These are phyloP conservation scores for Trichoderma hamatum DNA, from an alignment of 2,329 filamentous ascomycete species.

Conservation along the genomic window DNA sequence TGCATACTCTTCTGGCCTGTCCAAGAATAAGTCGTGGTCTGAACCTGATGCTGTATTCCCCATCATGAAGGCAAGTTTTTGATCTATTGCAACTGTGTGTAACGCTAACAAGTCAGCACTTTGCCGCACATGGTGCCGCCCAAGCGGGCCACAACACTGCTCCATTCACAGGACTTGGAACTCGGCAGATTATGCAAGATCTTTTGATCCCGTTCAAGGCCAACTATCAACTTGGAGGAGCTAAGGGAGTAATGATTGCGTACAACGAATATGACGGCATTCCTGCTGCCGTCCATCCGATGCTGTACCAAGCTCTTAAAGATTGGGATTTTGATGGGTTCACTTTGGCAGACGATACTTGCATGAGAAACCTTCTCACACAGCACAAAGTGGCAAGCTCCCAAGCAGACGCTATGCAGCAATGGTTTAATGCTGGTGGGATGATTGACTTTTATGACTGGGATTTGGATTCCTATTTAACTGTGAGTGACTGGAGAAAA, in stretches of 20 bases:
- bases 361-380: constrained; percentile 16
- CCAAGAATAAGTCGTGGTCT: constrained; percentile 23
- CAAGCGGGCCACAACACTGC: constrained; percentile 18
- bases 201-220: constrained; percentile 22
- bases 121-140: constrained; percentile 5
- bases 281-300: not conserved
- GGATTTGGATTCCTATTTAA: constrained; percentile 17
- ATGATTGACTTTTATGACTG: constrained; percentile 27
- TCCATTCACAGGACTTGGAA: constrained; percentile 21
- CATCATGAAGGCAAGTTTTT: constrained; percentile 15
- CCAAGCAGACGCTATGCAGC: constrained; percentile 22
- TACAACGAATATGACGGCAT: constrained; percentile 14
- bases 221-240: constrained; percentile 16
- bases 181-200: constrained; percentile 18
- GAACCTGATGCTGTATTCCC: constrained; percentile 21
- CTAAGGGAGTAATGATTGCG: constrained; percentile 22
- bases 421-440: constrained; percentile 26
- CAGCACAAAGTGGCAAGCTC: constrained; percentile 19
- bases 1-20: constrained; percentile 24
- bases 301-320: constrained; percentile 14
- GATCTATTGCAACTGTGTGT: not conserved
- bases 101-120: not conserved
- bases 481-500: not conserved
- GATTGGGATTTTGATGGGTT: constrained; percentile 24
- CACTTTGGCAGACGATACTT: constrained; percentile 17